A percentile compares a stretch with the other conserved stretches of the same genome.
Conservation (phyloP, 1,284 basidiomycete species). For the Tylopilus sp. region DNA sequence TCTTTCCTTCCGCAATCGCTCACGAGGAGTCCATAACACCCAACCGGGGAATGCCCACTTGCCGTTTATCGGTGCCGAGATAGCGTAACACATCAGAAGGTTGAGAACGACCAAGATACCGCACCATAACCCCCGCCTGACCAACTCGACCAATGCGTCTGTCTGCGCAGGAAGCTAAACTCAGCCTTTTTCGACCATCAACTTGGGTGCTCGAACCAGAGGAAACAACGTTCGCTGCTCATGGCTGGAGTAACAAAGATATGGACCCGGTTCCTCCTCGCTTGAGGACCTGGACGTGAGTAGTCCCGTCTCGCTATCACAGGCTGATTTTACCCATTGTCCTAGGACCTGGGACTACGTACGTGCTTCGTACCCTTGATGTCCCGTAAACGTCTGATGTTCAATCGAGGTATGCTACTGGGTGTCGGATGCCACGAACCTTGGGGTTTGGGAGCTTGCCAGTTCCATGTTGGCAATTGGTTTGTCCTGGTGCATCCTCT, state of each 20-base stretch:
- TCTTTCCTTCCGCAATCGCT: too few relatives aligned
- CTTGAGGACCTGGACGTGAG: slow-evolving; percentile 55
- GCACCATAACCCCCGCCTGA: background rate
- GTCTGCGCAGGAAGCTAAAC: slow-evolving; percentile 4
- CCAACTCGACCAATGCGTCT: slow-evolving; percentile 14
- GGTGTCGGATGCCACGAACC: slow-evolving; percentile 44
- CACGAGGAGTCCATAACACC: too few relatives aligned
- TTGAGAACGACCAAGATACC: background rate
- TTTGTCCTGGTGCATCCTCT: slow-evolving; percentile 43
- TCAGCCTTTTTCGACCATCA: slow-evolving; percentile 28
- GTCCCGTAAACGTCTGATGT: background rate
- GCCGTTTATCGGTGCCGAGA: slow-evolving; percentile 5
- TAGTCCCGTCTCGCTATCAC: background rate
- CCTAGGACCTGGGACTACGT: slow-evolving; percentile 31
- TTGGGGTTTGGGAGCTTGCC: slow-evolving; percentile 45
- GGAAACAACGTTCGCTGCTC: slow-evolving; percentile 49
- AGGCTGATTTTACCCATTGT: background rate
- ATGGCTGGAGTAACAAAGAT: slow-evolving; percentile 69
- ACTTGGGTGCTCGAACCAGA: slow-evolving; percentile 48
- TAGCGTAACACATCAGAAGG: slow-evolving; percentile 6
- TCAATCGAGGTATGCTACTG: slow-evolving; percentile 29
- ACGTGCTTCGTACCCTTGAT: slow-evolving; percentile 1
- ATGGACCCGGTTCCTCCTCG: slow-evolving; percentile 71
- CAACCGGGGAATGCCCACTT: too few relatives aligned
- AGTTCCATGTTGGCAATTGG: slow-evolving; percentile 52